Evolutionary conservation across 1,284 basidiomycete genomes (phyloP), one percentile per base, ranked within the genome.

Genomic region (Ustilago vetiveriae): DNA sequence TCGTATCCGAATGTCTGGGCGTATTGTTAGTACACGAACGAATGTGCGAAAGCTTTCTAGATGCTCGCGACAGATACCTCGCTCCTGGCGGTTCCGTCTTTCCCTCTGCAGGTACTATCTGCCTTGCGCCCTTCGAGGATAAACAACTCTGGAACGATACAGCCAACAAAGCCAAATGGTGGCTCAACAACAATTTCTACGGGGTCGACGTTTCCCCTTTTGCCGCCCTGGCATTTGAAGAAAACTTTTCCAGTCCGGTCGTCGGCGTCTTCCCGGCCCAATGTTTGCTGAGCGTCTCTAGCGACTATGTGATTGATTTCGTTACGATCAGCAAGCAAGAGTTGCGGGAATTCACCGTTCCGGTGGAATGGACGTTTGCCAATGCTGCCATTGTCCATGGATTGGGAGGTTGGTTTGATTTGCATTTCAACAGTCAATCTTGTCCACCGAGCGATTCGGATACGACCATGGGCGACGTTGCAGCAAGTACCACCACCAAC

Each of bases 1-100:
- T 86, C 45, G 82, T 86, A n/a, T 85, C 84, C 3, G 85, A 86
- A 67, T 85, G 85, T 23, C 83, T 86, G 11, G 85, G 85, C 4
- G 84, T 85, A 41, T 59, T 86, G 75, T 73, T 86, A 23, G 78
- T 85, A 11, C 85, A 86, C 58, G 85, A 86, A 66, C 75, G 85
- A 17, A 86, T 86, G 85, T 84, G 84, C 65, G 85, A 86, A 65
- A 83, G 83, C 3, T 85, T 84, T 57, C 65, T 86, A 9, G 77
- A 84, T 21, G 84, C 85, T 4, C 59, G 85, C 48, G 84, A 85
- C 67, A 60, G 72, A 8, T 75, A 82, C 39, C 83, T 85, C 26
- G 84, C 84, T 45, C 84, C 84, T 2, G 84, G 82, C 6, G 85
- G 85, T 10, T 81, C 84, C 22, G 67, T 86, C 8, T 79, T 84